Base-by-base conservation (phyloP, 768 basidiomycete genomes). In the Tylopilus sp. region DNA sequence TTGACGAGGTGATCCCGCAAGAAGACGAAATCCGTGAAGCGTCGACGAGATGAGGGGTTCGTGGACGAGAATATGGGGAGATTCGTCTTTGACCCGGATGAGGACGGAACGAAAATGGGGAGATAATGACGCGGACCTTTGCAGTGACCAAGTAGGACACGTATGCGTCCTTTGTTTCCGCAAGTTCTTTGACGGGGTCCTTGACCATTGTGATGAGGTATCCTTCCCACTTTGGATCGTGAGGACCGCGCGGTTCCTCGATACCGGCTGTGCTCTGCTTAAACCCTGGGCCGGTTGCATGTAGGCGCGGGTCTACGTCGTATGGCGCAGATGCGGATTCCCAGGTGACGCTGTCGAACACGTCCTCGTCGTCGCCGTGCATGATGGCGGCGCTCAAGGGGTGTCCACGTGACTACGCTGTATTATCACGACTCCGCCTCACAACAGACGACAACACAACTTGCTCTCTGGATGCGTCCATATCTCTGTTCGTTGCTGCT, bases 1-100 rank as follows among this genome's bases (percentile, higher is more conserved):
- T 85, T 85, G 11, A 83, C 81, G 22, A 99, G 80, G 60, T 95
- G 83, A 41, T 95, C 85, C 52, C 91, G 78, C 42, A 99, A 75
- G 66, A 98, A 98, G 33, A 91, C 89, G 70, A 99, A 99, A 71
- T 99, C 97, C 63, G 95, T 91, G 72, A 95, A 99, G 28, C 97
- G 85, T 52, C 97, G 79, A 44, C 97, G 83, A 15, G 88, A 76
- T 3, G 84, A 83, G 1, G 91, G 88, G 53, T 75, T 88, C 6
- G 77, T 74, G 5, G 81, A 79, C 2, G 88, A 85, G 77, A 90
- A 98, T 67, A 87, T 88, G 1, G 88, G 81, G 21, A 98, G 76
- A 66, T 94, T 94, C 21, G 95, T 97, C 95, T 98, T 65, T 38
- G 48, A 13, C 47, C 48, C 28, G 58, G 30, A 44, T 60, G 31